These are phyloP conservation scores for Sporisorium iseilematis-ciliati DNA, from an alignment of 1,284 basidiomycete species.

Conservation along the genomic window DNA sequence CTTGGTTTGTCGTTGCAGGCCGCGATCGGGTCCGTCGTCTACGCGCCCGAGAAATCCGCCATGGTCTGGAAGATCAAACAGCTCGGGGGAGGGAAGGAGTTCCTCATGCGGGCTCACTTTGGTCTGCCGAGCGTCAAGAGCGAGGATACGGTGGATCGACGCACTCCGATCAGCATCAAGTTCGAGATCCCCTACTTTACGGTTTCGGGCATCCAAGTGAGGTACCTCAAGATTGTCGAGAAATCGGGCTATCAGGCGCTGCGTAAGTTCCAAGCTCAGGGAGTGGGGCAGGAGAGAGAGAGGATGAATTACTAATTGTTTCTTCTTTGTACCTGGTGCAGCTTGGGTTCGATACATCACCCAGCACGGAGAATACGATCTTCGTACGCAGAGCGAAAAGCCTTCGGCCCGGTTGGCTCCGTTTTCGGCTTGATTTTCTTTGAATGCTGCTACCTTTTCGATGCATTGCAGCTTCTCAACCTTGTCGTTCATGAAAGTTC, in stretches of 20 bases:
- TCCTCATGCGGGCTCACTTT: slow-evolving; percentile 69
- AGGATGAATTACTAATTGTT: background rate
- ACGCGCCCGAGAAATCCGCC: slow-evolving; percentile 68
- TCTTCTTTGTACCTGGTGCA: slow-evolving; percentile 5
- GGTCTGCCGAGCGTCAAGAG: slow-evolving; percentile 69
- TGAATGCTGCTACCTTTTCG: too few relatives aligned
- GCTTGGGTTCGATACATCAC: slow-evolving; percentile 79
- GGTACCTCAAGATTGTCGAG: slow-evolving; percentile 97
- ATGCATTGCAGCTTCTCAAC: too few relatives aligned
- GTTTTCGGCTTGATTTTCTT: slow-evolving; percentile 50
- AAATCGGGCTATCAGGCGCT: slow-evolving; percentile 91
- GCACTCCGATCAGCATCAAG: slow-evolving; percentile 93
- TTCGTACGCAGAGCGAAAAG: slow-evolving; percentile 69
- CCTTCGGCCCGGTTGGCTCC: slow-evolving; percentile 60
- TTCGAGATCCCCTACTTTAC: slow-evolving; percentile 99
- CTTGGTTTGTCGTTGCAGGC: slow-evolving; percentile 9
- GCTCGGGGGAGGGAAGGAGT: slow-evolving; percentile 68
- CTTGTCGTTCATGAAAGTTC: too few relatives aligned
- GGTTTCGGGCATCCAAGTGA: slow-evolving; percentile 90
- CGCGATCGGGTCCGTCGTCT: slow-evolving; percentile 65
- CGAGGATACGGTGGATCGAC: slow-evolving; percentile 83
- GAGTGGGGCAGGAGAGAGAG: background rate
- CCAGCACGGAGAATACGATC: slow-evolving; percentile 90
- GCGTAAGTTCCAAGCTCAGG: slow-evolving; percentile 68
- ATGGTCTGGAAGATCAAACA: slow-evolving; percentile 71